These are phyloP conservation scores for Globisporangium radiosum DNA, from an alignment of 352 stramenopile genomes.

Conservation along the genomic window DNA sequence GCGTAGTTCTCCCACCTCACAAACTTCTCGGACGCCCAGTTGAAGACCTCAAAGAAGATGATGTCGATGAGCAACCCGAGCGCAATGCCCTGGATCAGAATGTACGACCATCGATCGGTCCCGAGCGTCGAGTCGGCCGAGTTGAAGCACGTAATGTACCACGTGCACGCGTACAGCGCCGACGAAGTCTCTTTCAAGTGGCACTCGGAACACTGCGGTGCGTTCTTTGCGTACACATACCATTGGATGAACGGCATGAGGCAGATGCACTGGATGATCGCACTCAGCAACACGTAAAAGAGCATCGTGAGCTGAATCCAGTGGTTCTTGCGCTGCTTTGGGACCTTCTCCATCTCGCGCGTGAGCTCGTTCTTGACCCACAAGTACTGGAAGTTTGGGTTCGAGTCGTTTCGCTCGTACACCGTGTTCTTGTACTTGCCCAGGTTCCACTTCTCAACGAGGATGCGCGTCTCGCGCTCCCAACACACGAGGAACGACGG, in stretches of 20 bases:
- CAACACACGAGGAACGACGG: conserved; percentile 80
- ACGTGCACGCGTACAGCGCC: conserved; percentile 51
- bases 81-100: conserved; percentile 75
- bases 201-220: conserved; percentile 59
- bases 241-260: conserved; percentile 86
- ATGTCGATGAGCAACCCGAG: conserved; percentile 86
- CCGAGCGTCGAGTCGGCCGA: conserved; percentile 60
- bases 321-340: conserved; percentile 77
- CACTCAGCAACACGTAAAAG: conserved; percentile 70
- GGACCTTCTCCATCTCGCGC: conserved; percentile 86
- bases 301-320: conserved; percentile 85
- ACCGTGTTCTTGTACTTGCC: conserved; percentile 86
- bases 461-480: conserved; percentile 80
- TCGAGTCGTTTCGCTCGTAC: conserved; percentile 84
- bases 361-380: conserved; percentile 85
- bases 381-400: conserved; percentile 79
- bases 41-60: conserved; percentile 87
- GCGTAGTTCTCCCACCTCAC: conserved; percentile 84
- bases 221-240: conserved; percentile 88
- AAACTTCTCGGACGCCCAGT: conserved; percentile 85
- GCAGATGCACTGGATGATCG: conserved; percentile 73
- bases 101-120: conserved; percentile 87
- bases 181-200: conserved; percentile 19
- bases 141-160: conserved; percentile 82
- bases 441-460: conserved; percentile 87